Evolutionary conservation across 106 monocot genomes (phyloP).

Genomic region (Phalaenopsis aphrodite): DNA sequence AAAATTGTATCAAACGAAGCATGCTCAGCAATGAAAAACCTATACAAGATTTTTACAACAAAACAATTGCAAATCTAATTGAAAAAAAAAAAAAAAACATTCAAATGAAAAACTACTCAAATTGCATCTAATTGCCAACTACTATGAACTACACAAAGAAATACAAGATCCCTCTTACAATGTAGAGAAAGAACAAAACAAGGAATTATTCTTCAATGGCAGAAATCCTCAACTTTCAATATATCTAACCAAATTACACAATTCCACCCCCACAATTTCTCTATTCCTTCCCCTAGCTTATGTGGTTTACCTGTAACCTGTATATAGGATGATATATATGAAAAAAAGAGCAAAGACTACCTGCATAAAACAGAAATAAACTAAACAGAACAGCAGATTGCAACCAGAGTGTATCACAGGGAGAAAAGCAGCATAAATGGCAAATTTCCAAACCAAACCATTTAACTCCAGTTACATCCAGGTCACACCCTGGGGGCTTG

Average conservation of each 20-base stretch:
- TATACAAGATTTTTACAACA: no score
- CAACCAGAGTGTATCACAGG: background rate
- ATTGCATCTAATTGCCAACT: no score
- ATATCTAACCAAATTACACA: background rate
- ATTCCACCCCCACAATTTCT: background rate
- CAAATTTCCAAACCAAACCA: background rate
- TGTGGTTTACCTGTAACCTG: background rate
- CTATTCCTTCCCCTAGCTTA: background rate
- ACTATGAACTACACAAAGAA: no score
- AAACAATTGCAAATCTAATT: no score
- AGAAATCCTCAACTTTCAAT: background rate
- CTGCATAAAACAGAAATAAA: background rate
- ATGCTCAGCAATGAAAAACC: no score
- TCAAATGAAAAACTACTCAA: no score
- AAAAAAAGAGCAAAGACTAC: background rate
- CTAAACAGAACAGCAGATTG: no score
- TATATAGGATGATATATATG: background rate
- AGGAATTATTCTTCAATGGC: background rate
- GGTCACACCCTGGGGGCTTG: conserved; percentile 13
- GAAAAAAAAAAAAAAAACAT: no score
- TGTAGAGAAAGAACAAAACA: no score
- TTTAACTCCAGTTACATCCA: conserved; percentile 19
- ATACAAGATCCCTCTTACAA: no score
- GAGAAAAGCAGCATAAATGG: background rate
- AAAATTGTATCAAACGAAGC: no score